Conservation (phyloP, 2,329 filamentous ascomycete species). For the Eutypa lata region DNA sequence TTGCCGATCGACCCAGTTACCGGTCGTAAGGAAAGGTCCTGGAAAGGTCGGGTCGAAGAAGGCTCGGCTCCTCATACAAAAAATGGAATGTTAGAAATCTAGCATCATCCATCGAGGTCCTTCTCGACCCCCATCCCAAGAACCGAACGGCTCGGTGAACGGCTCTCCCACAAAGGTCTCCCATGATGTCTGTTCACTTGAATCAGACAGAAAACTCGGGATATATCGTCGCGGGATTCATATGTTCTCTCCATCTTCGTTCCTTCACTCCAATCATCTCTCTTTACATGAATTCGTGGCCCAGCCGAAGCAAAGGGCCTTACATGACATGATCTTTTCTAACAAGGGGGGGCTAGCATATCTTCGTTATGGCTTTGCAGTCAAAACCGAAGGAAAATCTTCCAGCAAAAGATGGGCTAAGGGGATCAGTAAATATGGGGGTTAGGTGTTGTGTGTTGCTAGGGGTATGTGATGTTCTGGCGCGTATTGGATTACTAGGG, state of each 20-base stretch:
- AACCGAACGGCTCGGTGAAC: conserved; percentile 3
- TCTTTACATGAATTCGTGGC: conserved; percentile 35
- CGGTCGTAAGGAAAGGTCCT: background rate
- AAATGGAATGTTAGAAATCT: no score
- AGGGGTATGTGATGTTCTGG: conserved; percentile 21
- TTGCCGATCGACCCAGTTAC: background rate
- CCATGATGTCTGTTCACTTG: conserved; percentile 26
- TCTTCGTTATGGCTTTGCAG: conserved; percentile 28
- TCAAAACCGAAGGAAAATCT: conserved; percentile 32
- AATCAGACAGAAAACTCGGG: conserved; percentile 19
- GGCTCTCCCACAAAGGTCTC: conserved; percentile 8
- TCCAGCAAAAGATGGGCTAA: conserved; percentile 23
- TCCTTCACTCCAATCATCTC: conserved; percentile 16
- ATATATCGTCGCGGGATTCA: conserved; percentile 7
- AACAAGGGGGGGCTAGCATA: conserved; percentile 26
- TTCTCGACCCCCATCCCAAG: no score
- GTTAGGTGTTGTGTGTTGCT: conserved; percentile 13
- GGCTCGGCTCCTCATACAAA: background rate
- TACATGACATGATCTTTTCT: conserved; percentile 35
- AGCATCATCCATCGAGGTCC: background rate
- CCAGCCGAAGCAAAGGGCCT: conserved; percentile 23
- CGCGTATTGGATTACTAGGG: conserved; percentile 31
- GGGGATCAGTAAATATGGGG: conserved; percentile 14
- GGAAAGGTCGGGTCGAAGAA: background rate
- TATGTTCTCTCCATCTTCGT: conserved; percentile 11